Evolutionary conservation across 106 monocot genomes (phyloP).

Genomic region (Acorus calamus): DNA sequence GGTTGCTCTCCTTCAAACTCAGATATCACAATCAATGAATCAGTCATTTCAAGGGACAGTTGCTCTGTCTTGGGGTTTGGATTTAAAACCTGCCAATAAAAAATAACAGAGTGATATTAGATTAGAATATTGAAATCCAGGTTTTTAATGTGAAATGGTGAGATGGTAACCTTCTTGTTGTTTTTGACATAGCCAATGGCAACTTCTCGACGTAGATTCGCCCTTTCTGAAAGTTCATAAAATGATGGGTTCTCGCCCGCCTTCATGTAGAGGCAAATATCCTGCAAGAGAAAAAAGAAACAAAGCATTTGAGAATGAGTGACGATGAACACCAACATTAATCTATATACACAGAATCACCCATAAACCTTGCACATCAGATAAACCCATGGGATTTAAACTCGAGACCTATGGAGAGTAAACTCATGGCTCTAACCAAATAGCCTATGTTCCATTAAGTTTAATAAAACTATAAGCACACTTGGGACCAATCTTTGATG

Average conservation of each 20-base stretch:
- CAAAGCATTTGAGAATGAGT: no score
- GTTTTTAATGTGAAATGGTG: no score
- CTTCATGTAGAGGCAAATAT: slow-evolving; percentile 75
- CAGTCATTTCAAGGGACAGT: slow-evolving; percentile 51
- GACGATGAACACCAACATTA: no score
- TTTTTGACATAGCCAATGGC: slow-evolving; percentile 78
- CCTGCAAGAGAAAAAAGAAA: slow-evolving; percentile 17
- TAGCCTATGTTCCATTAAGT: no score
- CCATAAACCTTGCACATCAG: no score
- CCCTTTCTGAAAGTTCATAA: slow-evolving; percentile 78
- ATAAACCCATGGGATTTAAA: no score
- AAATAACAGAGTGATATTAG: neutral
- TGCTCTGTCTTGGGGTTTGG: slow-evolving; percentile 60
- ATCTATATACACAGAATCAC: no score
- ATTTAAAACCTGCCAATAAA: slow-evolving; percentile 58
- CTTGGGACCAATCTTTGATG: no score
- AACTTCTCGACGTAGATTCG: slow-evolving; percentile 74
- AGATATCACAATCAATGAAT: slow-evolving; percentile 78
- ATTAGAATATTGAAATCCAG: no score
- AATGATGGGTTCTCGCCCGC: slow-evolving; percentile 80
- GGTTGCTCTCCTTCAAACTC: slow-evolving; percentile 53
- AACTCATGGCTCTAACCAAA: no score
- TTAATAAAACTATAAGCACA: no score
- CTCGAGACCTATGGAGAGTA: no score
- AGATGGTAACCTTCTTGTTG: slow-evolving; percentile 50